Conservation (phyloP, 352 stramenopile species). For the Sclerospora graminicola region DNA sequence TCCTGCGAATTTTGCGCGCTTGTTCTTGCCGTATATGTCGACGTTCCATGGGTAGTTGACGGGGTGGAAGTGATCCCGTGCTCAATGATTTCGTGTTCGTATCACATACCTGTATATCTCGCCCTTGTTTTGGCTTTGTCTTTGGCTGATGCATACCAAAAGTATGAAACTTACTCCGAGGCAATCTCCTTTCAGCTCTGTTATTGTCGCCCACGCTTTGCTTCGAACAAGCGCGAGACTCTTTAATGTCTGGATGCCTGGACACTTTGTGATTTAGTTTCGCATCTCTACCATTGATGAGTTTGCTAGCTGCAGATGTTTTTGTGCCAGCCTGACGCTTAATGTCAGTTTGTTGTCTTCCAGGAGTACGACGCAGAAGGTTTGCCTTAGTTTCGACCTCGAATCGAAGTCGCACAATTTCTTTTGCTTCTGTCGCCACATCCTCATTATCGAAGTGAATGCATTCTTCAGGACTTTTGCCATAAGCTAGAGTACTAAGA, state of each 20-base stretch:
- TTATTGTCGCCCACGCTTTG: constrained; percentile 5
- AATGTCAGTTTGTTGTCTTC: too few relatives aligned
- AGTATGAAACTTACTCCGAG: neutral
- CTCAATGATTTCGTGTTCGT: too few relatives aligned
- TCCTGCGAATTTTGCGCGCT: constrained; percentile 17
- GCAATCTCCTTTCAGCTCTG: neutral
- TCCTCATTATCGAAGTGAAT: too few relatives aligned
- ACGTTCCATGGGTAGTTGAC: constrained; percentile 26
- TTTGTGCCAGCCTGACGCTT: constrained; percentile 8
- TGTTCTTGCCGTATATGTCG: constrained; percentile 22
- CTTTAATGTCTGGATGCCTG: constrained; percentile 1
- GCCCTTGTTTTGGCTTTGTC: neutral
- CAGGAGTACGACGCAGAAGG: constrained; percentile 4
- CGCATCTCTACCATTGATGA: too few relatives aligned
- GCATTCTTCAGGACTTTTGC: neutral
- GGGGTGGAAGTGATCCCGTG: too few relatives aligned
- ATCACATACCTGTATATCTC: too few relatives aligned
- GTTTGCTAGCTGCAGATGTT: neutral
- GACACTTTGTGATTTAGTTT: too few relatives aligned
- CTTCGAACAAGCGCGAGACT: neutral
- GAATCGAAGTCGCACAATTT: constrained; percentile 41
- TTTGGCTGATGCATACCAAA: neutral
- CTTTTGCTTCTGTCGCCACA: too few relatives aligned
- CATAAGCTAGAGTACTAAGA: too few relatives aligned
- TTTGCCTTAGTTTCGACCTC: constrained; percentile 33